Conservation (phyloP, 495 filamentous ascomycete genomes). For the Podospora appendiculata region DNA sequence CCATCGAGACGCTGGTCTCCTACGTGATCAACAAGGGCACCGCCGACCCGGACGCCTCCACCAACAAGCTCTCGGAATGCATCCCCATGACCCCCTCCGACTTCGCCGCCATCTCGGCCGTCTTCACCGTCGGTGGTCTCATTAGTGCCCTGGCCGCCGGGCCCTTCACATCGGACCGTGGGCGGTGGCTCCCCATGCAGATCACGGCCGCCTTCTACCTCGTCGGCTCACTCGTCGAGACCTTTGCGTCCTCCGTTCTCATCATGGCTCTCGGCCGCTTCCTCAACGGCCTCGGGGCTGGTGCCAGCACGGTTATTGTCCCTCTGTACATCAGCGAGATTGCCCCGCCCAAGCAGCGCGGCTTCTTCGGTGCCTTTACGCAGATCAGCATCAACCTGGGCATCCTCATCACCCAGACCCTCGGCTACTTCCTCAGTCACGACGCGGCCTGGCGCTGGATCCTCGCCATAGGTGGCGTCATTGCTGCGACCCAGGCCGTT, state of each 20-base stretch:
- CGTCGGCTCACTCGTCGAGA: conserved; percentile 66
- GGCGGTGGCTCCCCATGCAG: conserved; percentile 65
- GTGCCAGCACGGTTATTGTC: conserved; percentile 83
- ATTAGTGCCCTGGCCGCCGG: conserved; percentile 73
- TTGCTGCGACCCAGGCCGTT: conserved; percentile 57
- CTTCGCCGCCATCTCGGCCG: conserved; percentile 76
- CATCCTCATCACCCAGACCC: conserved; percentile 72
- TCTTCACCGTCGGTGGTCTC: conserved; percentile 88
- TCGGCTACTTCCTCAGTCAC: conserved; percentile 80
- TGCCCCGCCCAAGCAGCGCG: conserved; percentile 67
- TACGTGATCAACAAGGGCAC: conserved; percentile 13
- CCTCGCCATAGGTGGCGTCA: conserved; percentile 60
- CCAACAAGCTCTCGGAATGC: conserved; percentile 56
- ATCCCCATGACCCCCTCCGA: conserved; percentile 71
- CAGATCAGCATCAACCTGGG: conserved; percentile 94
- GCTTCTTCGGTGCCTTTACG: conserved; percentile 85
- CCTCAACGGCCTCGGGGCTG: conserved; percentile 75
- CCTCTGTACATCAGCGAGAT: conserved; percentile 94
- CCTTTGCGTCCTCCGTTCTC: conserved; percentile 57
- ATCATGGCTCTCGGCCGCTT: conserved; percentile 66
- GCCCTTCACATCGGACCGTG: conserved; percentile 61
- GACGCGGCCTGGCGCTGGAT: conserved; percentile 77
- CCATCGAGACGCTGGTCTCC: conserved; percentile 21
- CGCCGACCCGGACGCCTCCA: conserved; percentile 5
- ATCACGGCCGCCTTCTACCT: conserved; percentile 68